phyloP scores from a whole-genome alignment of 345 rosid species.

The Cochlearia excelsa region DNA sequence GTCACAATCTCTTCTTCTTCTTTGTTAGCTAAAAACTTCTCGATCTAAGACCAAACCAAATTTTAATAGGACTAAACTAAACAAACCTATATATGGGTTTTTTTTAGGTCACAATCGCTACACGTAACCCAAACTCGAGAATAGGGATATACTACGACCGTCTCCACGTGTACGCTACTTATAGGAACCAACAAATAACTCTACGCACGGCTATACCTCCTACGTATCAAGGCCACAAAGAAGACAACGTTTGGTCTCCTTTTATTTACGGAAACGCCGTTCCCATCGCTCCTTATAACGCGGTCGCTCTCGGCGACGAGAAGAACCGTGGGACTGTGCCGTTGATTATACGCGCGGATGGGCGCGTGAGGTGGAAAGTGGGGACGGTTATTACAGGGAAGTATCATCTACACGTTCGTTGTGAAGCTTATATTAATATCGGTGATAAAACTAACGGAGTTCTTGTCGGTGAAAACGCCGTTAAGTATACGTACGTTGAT shows the following conservation, averaged over 20 bases:
- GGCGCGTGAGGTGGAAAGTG: conserved; percentile 83
- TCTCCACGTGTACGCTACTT: conserved; percentile 70
- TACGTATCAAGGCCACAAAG: conserved; percentile 60
- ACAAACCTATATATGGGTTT: no score
- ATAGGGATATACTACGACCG: conserved; percentile 90
- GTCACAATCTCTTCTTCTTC: conserved; percentile 21
- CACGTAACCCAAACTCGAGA: conserved; percentile 72
- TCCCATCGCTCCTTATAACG: conserved; percentile 77
- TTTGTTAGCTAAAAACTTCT: no score
- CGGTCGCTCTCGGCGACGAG: conserved; percentile 47
- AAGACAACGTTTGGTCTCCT: conserved; percentile 78
- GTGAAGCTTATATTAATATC: conserved; percentile 56
- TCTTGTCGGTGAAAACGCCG: conserved; percentile 60
- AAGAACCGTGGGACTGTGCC: conserved; percentile 46
- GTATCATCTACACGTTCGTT: conserved; percentile 62
- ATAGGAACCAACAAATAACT: conserved; percentile 78
- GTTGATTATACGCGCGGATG: conserved; percentile 64
- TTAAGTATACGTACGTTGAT: conserved; percentile 59
- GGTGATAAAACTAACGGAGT: conserved; percentile 52
- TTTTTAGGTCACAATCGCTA: conserved; percentile 43
- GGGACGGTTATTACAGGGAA: conserved; percentile 54
- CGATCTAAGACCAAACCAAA: no score
- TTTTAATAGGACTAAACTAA: no score
- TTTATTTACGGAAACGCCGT: conserved; percentile 57
- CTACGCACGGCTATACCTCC: conserved; percentile 53